phyloP scores from a whole-genome alignment of 768 basidiomycete genomes.

The Mycena rebaudengoi region DNA sequence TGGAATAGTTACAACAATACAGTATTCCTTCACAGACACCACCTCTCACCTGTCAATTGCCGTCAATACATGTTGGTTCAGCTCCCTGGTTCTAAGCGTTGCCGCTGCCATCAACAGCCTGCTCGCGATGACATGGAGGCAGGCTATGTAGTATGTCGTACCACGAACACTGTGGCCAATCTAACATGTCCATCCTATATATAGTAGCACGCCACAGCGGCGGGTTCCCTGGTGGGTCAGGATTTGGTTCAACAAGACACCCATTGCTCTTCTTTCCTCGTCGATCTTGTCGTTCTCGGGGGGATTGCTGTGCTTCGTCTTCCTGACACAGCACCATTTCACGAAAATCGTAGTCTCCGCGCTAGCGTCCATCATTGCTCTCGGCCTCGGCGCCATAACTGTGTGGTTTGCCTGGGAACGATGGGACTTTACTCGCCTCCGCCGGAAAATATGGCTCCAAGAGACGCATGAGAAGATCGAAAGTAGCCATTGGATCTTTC shows the following conservation, averaged over 20 bases:
- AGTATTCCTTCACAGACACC: background rate
- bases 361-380: slow-evolving; percentile 6
- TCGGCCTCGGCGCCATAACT: slow-evolving; percentile 12
- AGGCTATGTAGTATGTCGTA: slow-evolving; percentile 16
- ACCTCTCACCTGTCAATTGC: background rate
- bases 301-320: slow-evolving; percentile 15
- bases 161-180: background rate
- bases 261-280: slow-evolving; percentile 16
- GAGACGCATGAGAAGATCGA: slow-evolving; percentile 3
- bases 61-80: slow-evolving; percentile 17
- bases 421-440: slow-evolving; percentile 21
- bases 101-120: slow-evolving; percentile 19
- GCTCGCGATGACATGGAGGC: slow-evolving; percentile 22
- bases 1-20: slow-evolving; percentile 11
- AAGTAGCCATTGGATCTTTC: slow-evolving; percentile 7
- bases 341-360: slow-evolving; percentile 13
- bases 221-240: slow-evolving; percentile 21
- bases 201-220: slow-evolving; percentile 18
- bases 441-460: slow-evolving; percentile 8
- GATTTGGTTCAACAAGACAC: slow-evolving; percentile 20
- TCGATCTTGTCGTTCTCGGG: slow-evolving; percentile 12
- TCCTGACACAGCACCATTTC: slow-evolving; percentile 7
- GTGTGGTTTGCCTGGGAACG: slow-evolving; percentile 20
- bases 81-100: slow-evolving; percentile 18
- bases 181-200: background rate